Conservation (phyloP, 2,329 filamentous ascomycete species). For the Rutstroemia sp. region DNA sequence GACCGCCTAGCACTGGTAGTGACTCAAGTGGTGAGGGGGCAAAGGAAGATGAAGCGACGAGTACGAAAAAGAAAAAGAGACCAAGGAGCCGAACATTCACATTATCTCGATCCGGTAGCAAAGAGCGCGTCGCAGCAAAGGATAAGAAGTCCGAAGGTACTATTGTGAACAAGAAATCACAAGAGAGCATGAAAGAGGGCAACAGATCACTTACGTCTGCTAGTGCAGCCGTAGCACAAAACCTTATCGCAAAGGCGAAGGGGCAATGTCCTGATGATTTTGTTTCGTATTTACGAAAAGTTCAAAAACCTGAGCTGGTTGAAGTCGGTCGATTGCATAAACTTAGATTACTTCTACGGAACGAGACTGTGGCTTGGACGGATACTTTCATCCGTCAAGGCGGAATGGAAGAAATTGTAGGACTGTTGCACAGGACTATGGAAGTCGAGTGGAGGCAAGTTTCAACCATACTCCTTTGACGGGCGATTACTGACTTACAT, state of each 20-base stretch:
- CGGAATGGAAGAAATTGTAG: conserved; percentile 88
- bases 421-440: conserved; percentile 83
- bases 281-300: conserved; percentile 75
- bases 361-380: conserved; percentile 94
- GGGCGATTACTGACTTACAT: conserved; percentile 21
- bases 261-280: conserved; percentile 74
- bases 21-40: conserved; percentile 33
- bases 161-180: conserved; percentile 61
- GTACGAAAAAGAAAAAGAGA: conserved; percentile 42
- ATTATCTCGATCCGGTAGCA: conserved; percentile 31
- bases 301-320: conserved; percentile 71
- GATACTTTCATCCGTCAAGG: conserved; percentile 83
- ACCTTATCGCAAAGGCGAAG: conserved; percentile 61
- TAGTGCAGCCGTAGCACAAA: conserved; percentile 48
- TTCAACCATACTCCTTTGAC: conserved; percentile 26
- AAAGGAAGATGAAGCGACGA: conserved; percentile 29
- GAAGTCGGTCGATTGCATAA: conserved; percentile 97
- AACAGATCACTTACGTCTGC: conserved; percentile 46
- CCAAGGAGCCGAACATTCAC: conserved; percentile 72
- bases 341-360: conserved; percentile 77
- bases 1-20: conserved; percentile 35
- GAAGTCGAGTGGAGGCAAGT: conserved; percentile 89
- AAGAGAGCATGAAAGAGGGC: conserved; percentile 59
- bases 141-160: conserved; percentile 65
- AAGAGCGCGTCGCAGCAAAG: conserved; percentile 56